Evolutionary conservation across 257 asterid genomes (phyloP), one percentile per base, ranked within the genome.

Genomic region (Galeopsis tetrahit): DNA sequence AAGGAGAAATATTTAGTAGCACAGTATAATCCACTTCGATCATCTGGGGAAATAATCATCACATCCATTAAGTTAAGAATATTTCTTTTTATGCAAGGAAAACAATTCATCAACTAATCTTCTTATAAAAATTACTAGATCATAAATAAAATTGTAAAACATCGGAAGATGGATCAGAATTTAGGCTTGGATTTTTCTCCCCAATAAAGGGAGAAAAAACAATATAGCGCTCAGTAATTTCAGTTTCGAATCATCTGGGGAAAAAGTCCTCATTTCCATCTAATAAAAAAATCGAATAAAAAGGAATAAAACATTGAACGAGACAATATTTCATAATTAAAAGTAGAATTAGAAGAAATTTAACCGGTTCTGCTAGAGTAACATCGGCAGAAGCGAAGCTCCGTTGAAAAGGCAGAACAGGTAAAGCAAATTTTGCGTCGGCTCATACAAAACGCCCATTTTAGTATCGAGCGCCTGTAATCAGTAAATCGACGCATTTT

Each of bases 211-310:
- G 68, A 82, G 79, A 78, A 80, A 80, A 65, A 66, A 53, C 11
- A 35, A 33, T 67, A 56, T 63, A 80, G 97, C 96, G 85, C 89
- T 82, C 96, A 87, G 90, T 89, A 75, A 82, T 82, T 84, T 91
- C 97, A 91, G 79, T 85, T 74, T 87, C 97, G 97, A 82, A 69
- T 91, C 97, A 89, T 84, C 89, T 89, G 96, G 96, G 96, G 97
- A 91, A 91, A 91, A 57, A 42, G 0, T 78, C 75, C 89, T 91
- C 96, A 85, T 75, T 31, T 85, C 95, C 96, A 86, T 84, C 94
- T 75, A 82, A 63, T 0, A 32, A 38, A 43, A 32, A 4, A 53
- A 21, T 53, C 31, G 13, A 33, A 42, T 0, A 0, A 9, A 40
- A 48, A 4, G 7, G 6, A 46, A 21, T 21, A 21, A 14, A 35